phyloP scores from a whole-genome alignment of 371 early-diverging fungal genomes.

The Chytridium lagenaria region DNA sequence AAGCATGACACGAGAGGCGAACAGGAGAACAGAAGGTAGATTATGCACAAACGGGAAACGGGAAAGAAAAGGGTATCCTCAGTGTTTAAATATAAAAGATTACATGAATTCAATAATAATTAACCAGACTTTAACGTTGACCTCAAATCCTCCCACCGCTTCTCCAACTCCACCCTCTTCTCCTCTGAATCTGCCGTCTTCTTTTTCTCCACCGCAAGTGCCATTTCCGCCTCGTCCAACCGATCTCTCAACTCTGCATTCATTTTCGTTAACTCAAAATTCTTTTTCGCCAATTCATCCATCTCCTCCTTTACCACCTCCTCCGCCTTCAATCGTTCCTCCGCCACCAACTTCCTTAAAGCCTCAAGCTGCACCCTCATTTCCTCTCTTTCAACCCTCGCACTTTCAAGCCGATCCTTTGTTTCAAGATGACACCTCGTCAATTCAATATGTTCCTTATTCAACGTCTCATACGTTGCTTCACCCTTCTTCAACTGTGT shows the following conservation, averaged over 20 bases:
- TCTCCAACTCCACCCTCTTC: constrained; percentile 39
- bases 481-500: constrained; percentile 68
- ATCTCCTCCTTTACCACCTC: constrained; percentile 74
- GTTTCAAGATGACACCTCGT: constrained; percentile 63
- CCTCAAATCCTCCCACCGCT: constrained; percentile 39
- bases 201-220: constrained; percentile 73
- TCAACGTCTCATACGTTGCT: constrained; percentile 62
- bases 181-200: constrained; percentile 79
- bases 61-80: too few species aligned
- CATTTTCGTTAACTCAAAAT: constrained; percentile 70
- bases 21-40: too few species aligned
- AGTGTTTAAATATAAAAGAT: too few species aligned
- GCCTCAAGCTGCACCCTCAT: constrained; percentile 36
- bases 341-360: constrained; percentile 53
- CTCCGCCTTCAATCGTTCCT: constrained; percentile 69
- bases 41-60: too few species aligned
- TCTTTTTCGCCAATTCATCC: constrained; percentile 78
- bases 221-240: constrained; percentile 72
- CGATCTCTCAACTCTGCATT: constrained; percentile 81
- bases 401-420: constrained; percentile 54
- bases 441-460: constrained; percentile 74
- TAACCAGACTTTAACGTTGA: too few species aligned
- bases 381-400: constrained; percentile 33
- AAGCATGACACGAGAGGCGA: too few species aligned
- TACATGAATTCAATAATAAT: too few species aligned